These are phyloP conservation scores for Corynespora cassiicola DNA, from an alignment of 2,329 filamentous ascomycete genomes.

Conservation along the genomic window DNA sequence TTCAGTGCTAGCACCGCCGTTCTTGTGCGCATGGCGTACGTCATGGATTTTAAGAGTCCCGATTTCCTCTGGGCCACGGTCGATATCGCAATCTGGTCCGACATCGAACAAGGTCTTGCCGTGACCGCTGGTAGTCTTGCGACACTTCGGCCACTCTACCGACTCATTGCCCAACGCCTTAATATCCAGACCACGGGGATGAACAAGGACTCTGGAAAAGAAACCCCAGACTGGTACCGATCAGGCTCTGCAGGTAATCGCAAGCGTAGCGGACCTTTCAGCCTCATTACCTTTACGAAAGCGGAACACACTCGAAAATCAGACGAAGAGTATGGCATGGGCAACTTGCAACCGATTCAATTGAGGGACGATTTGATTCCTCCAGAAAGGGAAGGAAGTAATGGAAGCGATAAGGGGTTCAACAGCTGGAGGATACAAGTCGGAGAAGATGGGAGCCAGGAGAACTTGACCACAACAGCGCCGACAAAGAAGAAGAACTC, in stretches of 20 bases:
- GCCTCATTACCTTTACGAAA: slow-evolving; percentile 31
- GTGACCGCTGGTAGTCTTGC: slow-evolving; percentile 45
- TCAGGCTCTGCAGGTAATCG: slow-evolving; percentile 26
- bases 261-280: slow-evolving; percentile 27
- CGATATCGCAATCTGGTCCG: slow-evolving; percentile 46
- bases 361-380: slow-evolving; percentile 33
- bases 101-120: slow-evolving; percentile 45
- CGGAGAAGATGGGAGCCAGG: slow-evolving; percentile 31
- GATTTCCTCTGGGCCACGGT: slow-evolving; percentile 46
- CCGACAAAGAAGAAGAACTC: too few relatives aligned
- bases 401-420: slow-evolving; percentile 32
- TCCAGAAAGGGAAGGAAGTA: slow-evolving; percentile 25
- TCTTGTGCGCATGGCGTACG: slow-evolving; percentile 40
- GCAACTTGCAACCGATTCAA: slow-evolving; percentile 29
- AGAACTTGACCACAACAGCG: slow-evolving; percentile 25
- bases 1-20: slow-evolving; percentile 42
- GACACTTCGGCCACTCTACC: slow-evolving; percentile 45
- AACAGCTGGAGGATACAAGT: slow-evolving; percentile 36
- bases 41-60: slow-evolving; percentile 40
- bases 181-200: slow-evolving; percentile 25
- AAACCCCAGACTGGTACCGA: slow-evolving; percentile 9
- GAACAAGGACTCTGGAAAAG: slow-evolving; percentile 18
- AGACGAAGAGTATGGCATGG: slow-evolving; percentile 29
- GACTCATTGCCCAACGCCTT: slow-evolving; percentile 24
- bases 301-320: slow-evolving; percentile 19